A percentile compares a stretch with the other conserved stretches of the same genome.
Conservation (phyloP, 164 flowering plant genomes). For the Liquidambar formosana region DNA sequence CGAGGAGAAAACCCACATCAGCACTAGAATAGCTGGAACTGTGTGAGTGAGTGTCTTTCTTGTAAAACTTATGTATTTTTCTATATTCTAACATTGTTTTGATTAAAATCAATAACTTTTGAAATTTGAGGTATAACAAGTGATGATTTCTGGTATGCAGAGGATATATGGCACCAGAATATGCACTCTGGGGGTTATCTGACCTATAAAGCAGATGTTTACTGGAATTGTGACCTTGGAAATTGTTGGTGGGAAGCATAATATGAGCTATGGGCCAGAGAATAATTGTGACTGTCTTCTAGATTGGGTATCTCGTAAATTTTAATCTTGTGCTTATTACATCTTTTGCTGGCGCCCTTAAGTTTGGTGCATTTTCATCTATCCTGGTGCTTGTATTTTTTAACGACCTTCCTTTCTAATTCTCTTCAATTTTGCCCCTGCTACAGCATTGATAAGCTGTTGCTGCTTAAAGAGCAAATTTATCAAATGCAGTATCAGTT, state of each 20-base stretch:
- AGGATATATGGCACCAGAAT: slow-evolving; percentile 18
- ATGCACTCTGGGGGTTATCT: slow-evolving; percentile 17
- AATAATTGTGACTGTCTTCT: slow-evolving; percentile 8
- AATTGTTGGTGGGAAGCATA: slow-evolving; percentile 18
- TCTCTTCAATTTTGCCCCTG: no score
- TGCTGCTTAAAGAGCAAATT: no score
- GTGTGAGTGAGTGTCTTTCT: not conserved
- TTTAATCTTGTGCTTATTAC: not conserved
- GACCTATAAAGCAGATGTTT: slow-evolving; percentile 18
- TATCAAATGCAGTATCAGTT: no score
- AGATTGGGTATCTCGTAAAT: slow-evolving; percentile 5
- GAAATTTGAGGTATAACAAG: not conserved
- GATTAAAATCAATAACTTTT: not conserved
- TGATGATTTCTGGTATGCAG: slow-evolving; percentile 1
- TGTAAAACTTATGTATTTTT: not conserved
- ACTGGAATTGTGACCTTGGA: slow-evolving; percentile 16
- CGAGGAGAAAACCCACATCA: no score
- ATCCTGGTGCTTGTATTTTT: no score
- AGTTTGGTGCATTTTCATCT: no score
- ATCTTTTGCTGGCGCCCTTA: not conserved
- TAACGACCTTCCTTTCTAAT: no score
- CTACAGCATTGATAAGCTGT: no score
- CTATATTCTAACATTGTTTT: not conserved
- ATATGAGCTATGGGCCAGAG: slow-evolving; percentile 8
- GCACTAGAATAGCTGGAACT: no score